phyloP scores from a whole-genome alignment of 192 early-diverging fungal species.

The Pilobolus umbonatus region DNA sequence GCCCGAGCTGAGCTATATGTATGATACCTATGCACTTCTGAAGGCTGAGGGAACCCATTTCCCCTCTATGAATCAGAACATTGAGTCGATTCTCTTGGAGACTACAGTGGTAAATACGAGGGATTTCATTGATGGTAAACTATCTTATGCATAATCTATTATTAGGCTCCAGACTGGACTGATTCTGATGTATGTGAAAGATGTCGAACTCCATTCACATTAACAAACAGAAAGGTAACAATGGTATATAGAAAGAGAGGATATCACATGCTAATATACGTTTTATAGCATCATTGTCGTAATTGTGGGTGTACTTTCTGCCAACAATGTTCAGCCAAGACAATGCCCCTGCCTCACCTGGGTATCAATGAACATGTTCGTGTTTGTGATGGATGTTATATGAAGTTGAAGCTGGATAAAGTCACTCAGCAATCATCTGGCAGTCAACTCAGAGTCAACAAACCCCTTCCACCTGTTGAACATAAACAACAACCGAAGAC shows the following conservation, averaged over 20 bases:
- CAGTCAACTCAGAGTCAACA: neutral
- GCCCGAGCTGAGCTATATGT: constrained; percentile 71
- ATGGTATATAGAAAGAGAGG: neutral
- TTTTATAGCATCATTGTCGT: constrained; percentile 86
- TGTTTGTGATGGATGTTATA: constrained; percentile 92
- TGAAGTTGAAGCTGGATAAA: constrained; percentile 47
- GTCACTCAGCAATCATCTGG: neutral
- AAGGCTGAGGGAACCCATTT: constrained; percentile 77
- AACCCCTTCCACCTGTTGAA: neutral
- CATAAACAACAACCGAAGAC: constrained; percentile 6
- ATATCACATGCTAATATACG: neutral
- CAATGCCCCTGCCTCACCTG: constrained; percentile 73
- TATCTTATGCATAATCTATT: neutral
- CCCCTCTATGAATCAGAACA: constrained; percentile 59
- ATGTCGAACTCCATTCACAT: constrained; percentile 88
- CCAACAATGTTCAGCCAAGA: constrained; percentile 89
- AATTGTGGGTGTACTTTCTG: constrained; percentile 95
- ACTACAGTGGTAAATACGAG: constrained; percentile 67
- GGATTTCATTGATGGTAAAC: neutral
- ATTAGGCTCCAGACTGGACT: constrained; percentile 92
- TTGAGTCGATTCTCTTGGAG: constrained; percentile 71
- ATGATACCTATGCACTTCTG: constrained; percentile 75
- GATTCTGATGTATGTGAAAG: constrained; percentile 92
- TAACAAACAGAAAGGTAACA: constrained; percentile 84
- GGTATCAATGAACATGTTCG: constrained; percentile 88